phyloP scores from a whole-genome alignment of 371 early-diverging fungal species.

The Mucor indicus region DNA sequence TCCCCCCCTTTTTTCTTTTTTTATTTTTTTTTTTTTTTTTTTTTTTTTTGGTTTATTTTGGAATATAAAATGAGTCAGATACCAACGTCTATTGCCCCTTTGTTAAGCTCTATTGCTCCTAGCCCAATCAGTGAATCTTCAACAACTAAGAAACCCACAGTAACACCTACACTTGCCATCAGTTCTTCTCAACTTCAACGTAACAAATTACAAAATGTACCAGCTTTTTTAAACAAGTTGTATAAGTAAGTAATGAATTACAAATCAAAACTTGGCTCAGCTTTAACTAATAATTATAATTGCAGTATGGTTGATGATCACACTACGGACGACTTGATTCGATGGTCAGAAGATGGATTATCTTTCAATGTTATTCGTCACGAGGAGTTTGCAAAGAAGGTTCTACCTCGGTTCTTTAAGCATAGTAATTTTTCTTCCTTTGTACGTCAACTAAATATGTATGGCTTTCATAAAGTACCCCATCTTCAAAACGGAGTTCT shows the following conservation, averaged over 20 bases:
- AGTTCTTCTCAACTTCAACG: conserved; percentile 26
- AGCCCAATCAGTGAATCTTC: conserved; percentile 3
- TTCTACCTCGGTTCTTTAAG: conserved; percentile 88
- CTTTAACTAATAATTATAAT: background rate
- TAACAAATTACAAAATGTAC: conserved; percentile 61
- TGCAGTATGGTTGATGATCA: conserved; percentile 70
- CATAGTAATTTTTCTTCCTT: conserved; percentile 93
- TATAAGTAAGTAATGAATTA: conserved; percentile 56
- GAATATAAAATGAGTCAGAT: conserved; percentile 17
- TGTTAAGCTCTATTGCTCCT: conserved; percentile 14
- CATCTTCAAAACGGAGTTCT: conserved; percentile 79
- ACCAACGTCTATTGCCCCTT: conserved; percentile 15
- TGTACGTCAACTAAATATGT: conserved; percentile 95
- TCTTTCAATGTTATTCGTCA: conserved; percentile 70
- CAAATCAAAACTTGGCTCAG: background rate
- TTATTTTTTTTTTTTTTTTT: no score
- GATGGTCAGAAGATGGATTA: conserved; percentile 75
- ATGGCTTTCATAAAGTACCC: conserved; percentile 82
- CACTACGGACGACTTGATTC: conserved; percentile 64
- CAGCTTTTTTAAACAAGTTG: conserved; percentile 87
- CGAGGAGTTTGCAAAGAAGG: conserved; percentile 82
- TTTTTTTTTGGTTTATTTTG: background rate
- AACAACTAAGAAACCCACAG: background rate
- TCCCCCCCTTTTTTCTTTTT: no score
- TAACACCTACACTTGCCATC: conserved; percentile 16